These are phyloP conservation scores for Rhodotorula mucilaginosa DNA, from an alignment of 1,284 basidiomycete genomes.

Conservation along the genomic window DNA sequence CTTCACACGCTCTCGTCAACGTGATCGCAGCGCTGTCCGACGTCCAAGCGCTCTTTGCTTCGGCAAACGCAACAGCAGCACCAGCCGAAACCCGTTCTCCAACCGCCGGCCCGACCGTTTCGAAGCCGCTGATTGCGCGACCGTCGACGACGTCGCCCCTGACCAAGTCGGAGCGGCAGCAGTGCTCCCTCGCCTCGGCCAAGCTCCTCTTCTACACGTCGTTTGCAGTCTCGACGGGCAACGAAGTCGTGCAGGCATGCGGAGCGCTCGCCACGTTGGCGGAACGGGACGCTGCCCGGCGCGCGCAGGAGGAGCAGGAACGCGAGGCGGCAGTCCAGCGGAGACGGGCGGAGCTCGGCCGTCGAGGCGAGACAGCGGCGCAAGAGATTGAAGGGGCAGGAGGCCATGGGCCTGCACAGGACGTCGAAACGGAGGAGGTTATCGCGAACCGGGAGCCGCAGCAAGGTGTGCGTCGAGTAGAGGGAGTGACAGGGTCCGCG, in stretches of 20 bases:
- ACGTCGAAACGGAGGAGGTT: neutral
- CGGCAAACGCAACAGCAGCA: conserved; percentile 7
- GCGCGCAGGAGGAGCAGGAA: conserved; percentile 14
- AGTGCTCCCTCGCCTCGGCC: conserved; percentile 15
- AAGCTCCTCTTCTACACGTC: conserved; percentile 31
- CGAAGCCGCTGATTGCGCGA: conserved; percentile 13
- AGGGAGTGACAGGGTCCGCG: neutral
- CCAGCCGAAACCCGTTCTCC: neutral
- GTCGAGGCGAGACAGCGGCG: neutral
- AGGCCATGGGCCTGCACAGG: neutral
- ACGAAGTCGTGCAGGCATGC: conserved; percentile 1
- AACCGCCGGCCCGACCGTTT: neutral
- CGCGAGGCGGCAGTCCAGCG: neutral
- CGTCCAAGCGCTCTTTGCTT: conserved; percentile 10
- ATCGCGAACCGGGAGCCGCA: neutral
- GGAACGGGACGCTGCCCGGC: conserved; percentile 5
- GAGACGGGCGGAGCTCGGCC: neutral
- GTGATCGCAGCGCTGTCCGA: conserved; percentile 20
- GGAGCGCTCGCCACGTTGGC: conserved; percentile 1
- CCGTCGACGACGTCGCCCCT: neutral
- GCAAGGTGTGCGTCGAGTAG: neutral
- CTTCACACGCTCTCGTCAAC: conserved; percentile 13
- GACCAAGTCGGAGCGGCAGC: conserved; percentile 1
- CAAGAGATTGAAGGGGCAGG: neutral
- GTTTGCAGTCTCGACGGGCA: neutral